Base-by-base conservation (phyloP, 305 asterid species). In the Vinca major region DNA sequence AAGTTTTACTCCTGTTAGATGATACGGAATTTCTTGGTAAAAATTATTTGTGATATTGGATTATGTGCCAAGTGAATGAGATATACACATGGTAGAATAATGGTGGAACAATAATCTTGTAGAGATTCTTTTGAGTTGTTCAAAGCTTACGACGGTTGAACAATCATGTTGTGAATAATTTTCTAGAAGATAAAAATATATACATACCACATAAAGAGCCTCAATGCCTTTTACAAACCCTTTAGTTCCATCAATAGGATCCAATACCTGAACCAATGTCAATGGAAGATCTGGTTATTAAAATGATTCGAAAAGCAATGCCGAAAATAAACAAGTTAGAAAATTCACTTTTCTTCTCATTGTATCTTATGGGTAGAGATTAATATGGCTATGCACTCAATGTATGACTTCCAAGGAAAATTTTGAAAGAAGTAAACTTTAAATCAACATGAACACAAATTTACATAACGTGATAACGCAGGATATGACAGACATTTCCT, bases 211-310 rank as follows among this genome's bases (percentile, higher is more conserved):
- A 70, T 92, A 92, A 61, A 92, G 90, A 82, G 98, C 93, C 62
- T 81, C 88, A 40, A 87, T 65, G 65, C 98, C 98, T 88, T 80
- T 88, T 69, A 92, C 90, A 77, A 92, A 92, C 72, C 98, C 98
- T 65, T 93, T 84, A 61, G 97, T 92, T 68, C 98, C 97, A 69
- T 92, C 98, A 75, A 92, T 90, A 64, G 98, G 98, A 82, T 92
- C 98, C 96, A 92, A 76, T 73, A 92, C 84, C 97, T 90, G 90
- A 70, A 82, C 21, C 13, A 75, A 66, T 26, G 66, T 52, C 39
- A 52, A 73, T 33, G 75, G 60, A 54, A 64, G 52, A 33, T 45
- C 69, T 75, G 44, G 26, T 20, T 45, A 51, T 2, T 26, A 2
- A 37, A 51, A 39, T 44, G 55, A 16, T 47, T 75, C 55, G 71